Conservation (phyloP, 2,329 filamentous ascomycete species). For the Trichoderma atroviride region DNA sequence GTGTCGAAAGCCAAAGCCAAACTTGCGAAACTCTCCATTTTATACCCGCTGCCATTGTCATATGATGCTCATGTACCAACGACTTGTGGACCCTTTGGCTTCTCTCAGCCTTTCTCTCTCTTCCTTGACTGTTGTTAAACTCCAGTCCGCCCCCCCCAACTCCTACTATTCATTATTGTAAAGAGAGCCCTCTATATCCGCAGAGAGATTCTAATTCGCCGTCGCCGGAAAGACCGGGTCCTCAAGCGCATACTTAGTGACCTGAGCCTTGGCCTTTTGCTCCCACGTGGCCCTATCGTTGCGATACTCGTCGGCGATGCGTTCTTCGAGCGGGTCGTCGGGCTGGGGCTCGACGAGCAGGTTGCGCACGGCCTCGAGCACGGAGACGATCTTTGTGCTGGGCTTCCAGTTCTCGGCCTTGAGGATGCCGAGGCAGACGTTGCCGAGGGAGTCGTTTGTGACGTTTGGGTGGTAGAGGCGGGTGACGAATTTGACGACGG, state of each 20-base stretch:
- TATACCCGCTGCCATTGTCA: not conserved
- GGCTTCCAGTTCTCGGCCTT: constrained; percentile 93
- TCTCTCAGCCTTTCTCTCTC: not conserved
- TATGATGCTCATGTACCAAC: not conserved
- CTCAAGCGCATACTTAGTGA: constrained; percentile 68
- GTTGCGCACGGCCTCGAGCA: constrained; percentile 75
- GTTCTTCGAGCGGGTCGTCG: constrained; percentile 84
- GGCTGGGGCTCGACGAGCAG: constrained; percentile 81
- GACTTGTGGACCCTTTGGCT: not conserved
- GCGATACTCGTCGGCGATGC: constrained; percentile 83
- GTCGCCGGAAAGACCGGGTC: constrained; percentile 41
- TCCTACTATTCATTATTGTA: not conserved
- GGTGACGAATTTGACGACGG: constrained; percentile 76
- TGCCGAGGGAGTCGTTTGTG: constrained; percentile 81
- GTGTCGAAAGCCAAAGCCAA: not conserved
- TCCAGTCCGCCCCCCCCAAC: not conserved
- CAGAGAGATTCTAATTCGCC: not conserved
- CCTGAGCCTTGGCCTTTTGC: constrained; percentile 74
- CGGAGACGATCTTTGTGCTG: constrained; percentile 71
- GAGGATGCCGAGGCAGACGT: constrained; percentile 83
- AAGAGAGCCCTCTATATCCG: not conserved
- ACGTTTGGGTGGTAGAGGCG: constrained; percentile 97
- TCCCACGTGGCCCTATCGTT: constrained; percentile 69
- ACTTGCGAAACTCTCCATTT: not conserved
- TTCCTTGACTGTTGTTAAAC: not conserved